Percentiles rank a stretch among this genome's conserved stretches.
Evolutionary conservation across 1,284 basidiomycete species (phyloP).

Genomic region (Melampsora occidentalis): DNA sequence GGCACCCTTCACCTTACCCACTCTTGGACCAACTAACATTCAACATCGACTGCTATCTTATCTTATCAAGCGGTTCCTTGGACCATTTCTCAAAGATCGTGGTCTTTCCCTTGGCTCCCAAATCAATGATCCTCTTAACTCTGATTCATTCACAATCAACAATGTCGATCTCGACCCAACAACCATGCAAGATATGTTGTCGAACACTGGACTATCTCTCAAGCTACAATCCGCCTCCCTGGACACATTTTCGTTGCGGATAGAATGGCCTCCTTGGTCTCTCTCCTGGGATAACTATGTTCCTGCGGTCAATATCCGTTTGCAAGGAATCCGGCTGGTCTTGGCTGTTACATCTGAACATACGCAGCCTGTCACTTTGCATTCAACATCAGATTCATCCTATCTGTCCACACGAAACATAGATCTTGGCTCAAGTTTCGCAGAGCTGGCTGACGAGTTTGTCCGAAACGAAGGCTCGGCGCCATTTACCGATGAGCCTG

Average conservation of each 20-base stretch:
- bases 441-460: constrained; percentile 39
- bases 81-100: constrained; percentile 38
- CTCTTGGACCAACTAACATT: constrained; percentile 30
- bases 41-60: constrained; percentile 38
- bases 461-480: constrained; percentile 21
- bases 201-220: not conserved
- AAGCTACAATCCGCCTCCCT: constrained; percentile 5
- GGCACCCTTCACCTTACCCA: constrained; percentile 34
- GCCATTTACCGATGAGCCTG: constrained; percentile 16
- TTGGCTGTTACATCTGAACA: constrained; percentile 17
- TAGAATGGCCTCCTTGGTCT: constrained; percentile 43
- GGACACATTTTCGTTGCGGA: constrained; percentile 21
- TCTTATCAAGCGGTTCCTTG: constrained; percentile 32
- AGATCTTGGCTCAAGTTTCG: constrained; percentile 30
- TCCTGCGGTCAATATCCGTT: constrained; percentile 26
- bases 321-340: constrained; percentile 15
- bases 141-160: constrained; percentile 29
- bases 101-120: constrained; percentile 22
- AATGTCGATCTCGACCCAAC: constrained; percentile 32
- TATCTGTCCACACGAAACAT: not conserved
- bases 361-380: not conserved
- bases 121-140: constrained; percentile 1
- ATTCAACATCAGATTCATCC: not conserved
- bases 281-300: constrained; percentile 37
- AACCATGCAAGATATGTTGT: constrained; percentile 2